These are phyloP conservation scores for Colletotrichum sp. DNA, from an alignment of 2,329 filamentous ascomycete genomes.

Conservation along the genomic window DNA sequence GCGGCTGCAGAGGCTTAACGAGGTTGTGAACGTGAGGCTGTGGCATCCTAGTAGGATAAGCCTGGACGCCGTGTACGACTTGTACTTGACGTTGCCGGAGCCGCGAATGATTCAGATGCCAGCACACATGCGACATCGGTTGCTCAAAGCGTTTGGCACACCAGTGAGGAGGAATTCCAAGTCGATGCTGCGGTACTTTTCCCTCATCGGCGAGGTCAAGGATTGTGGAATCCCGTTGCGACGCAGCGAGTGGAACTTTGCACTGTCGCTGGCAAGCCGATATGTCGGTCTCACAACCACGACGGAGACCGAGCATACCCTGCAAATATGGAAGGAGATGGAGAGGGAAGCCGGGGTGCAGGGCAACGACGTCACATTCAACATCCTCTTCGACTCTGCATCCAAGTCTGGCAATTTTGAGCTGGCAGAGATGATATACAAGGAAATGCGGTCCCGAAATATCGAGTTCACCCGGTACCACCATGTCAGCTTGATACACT, in stretches of 20 bases:
- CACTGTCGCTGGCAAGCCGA: conserved; percentile 78
- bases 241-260: conserved; percentile 79
- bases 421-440: conserved; percentile 83
- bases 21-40: conserved; percentile 43
- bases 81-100: conserved; percentile 55
- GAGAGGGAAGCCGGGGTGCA: conserved; percentile 70
- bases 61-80: conserved; percentile 50
- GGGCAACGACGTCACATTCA: conserved; percentile 84
- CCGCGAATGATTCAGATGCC: conserved; percentile 56
- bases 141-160: conserved; percentile 73
- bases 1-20: conserved; percentile 42
- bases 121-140: conserved; percentile 58
- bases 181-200: conserved; percentile 82
- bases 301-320: conserved; percentile 67
- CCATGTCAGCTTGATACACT: conserved; percentile 82
- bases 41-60: conserved; percentile 43
- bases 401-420: conserved; percentile 83
- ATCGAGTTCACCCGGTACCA: conserved; percentile 78
- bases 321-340: conserved; percentile 89
- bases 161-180: conserved; percentile 59
- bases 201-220: conserved; percentile 83
- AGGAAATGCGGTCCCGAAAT: conserved; percentile 76
- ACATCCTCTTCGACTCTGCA: conserved; percentile 88
- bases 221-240: conserved; percentile 71
- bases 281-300: conserved; percentile 65